Evolutionary conservation across 1,284 basidiomycete genomes (phyloP), one percentile per base, ranked within the genome.

Genomic region (Apiotrichum siamense): DNA sequence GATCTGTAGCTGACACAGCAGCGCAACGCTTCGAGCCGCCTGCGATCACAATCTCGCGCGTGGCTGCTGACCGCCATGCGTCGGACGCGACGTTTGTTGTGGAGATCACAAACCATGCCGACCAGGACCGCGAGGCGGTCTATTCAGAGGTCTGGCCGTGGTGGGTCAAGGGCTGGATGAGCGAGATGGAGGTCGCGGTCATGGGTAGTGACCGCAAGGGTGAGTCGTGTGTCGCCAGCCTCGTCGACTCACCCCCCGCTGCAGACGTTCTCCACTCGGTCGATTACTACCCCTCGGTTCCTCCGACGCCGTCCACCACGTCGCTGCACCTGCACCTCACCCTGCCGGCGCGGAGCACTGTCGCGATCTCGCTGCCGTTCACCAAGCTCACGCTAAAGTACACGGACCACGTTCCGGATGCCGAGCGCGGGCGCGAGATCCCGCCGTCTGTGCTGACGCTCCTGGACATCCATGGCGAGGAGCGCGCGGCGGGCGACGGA

Each of bases 111-210:
- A 97, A 97, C 67, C 79, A 82, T 47, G 76, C 77, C 18, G 63
- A 78, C 7, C 59, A 69, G 0, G 66, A 79, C 2, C 71, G 85
- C 27, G 74, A 79, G 26, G 78, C 85, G 0, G 73, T 86, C 9
- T 97, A 94, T 74, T 80, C 90, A 47, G 96, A 98, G 72, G 86
- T 87, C 2, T 84, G 96, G 78, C 94, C 94, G 3, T 96, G 91
- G 84, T 85, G 92, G 65, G 79, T 97, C 44, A 85, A 87, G 57
- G 85, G 89, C 42, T 92, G 87, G 76, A 77, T 96, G 55, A 87
- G 92, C 72, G 91, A 92, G 6, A 75, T 97, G 44, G 68, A 72
- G 20, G 71, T 82, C 3, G 62, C 73, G 21, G 54, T 72, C n/a
- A 61, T 70, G 12, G 66, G 65, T 5, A 37, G 20, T 15, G 21